Evolutionary conservation across 2,329 filamentous ascomycete genomes (phyloP).

Genomic region (Paracorniculantispora psalliotae): DNA sequence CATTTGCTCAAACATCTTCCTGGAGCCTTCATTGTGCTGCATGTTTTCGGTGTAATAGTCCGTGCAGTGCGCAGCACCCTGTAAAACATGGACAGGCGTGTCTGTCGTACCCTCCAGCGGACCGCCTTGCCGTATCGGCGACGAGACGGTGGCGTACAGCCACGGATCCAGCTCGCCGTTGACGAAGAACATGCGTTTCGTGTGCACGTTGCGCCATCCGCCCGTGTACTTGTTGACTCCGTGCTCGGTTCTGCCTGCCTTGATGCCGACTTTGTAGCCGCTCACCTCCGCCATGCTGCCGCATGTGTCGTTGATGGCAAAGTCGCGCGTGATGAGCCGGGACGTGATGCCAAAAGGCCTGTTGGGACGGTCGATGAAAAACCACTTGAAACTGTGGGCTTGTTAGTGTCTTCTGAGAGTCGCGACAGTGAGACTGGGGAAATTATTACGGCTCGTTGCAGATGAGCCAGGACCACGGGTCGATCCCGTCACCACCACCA

Average conservation of each 20-base stretch:
- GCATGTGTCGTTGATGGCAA: neutral
- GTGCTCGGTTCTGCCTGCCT: conserved; percentile 30
- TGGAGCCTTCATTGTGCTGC: conserved; percentile 51
- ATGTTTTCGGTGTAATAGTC: conserved; percentile 60
- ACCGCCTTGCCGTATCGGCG: neutral
- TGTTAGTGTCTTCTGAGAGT: neutral
- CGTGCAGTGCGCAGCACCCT: conserved; percentile 50
- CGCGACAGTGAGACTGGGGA: neutral
- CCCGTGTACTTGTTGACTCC: conserved; percentile 24
- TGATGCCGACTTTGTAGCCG: conserved; percentile 25
- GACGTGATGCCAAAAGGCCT: neutral
- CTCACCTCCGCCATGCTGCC: neutral
- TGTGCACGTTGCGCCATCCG: conserved; percentile 7
- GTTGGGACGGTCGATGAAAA: neutral
- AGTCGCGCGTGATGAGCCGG: neutral
- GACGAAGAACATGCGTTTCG: conserved; percentile 9
- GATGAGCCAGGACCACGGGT: neutral
- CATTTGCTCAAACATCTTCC: conserved; percentile 52
- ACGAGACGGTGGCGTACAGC: conserved; percentile 7
- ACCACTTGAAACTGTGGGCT: neutral
- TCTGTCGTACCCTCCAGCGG: conserved; percentile 38
- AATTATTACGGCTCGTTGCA: conserved; percentile 5
- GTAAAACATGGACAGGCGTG: conserved; percentile 36
- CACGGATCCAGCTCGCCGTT: conserved; percentile 11
- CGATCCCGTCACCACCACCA: neutral